A percentile compares a stretch with the other conserved stretches of the same genome.
Conservation (phyloP, 2,329 filamentous ascomycete species). For the Dichotomopilus funicola region DNA sequence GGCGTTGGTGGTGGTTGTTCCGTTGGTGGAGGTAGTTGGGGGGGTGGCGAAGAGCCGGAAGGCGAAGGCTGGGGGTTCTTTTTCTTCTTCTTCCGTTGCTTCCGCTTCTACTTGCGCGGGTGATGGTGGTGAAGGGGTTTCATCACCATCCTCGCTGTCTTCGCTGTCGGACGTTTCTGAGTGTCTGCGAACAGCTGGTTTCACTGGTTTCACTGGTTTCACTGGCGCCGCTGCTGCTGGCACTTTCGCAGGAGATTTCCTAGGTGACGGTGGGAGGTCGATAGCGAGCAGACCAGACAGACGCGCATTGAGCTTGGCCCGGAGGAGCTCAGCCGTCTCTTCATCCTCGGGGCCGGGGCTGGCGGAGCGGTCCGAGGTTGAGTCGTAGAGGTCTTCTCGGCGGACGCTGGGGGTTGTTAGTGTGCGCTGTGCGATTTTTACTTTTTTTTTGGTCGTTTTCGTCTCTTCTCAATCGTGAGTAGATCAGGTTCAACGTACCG, state of each 20-base stretch:
- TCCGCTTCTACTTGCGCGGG: background rate
- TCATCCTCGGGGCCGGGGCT: constrained; percentile 27
- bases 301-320: constrained; percentile 41
- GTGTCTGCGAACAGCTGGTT: background rate
- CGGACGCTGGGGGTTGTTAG: constrained; percentile 39
- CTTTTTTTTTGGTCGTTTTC: too few relatives aligned
- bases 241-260: background rate
- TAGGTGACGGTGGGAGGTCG: constrained; percentile 21
- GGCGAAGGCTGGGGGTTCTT: constrained; percentile 37
- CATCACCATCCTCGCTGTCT: constrained; percentile 22
- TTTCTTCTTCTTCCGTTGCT: constrained; percentile 7
- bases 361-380: constrained; percentile 29
- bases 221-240: background rate
- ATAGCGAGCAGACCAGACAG: constrained; percentile 43
- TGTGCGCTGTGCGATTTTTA: background rate
- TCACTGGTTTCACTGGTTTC: background rate
- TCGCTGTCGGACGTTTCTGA: constrained; percentile 6
- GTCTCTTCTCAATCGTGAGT: too few relatives aligned
- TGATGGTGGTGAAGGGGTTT: background rate
- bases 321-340: constrained; percentile 32
- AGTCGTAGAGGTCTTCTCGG: constrained; percentile 45
- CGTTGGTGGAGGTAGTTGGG: constrained; percentile 20
- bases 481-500: constrained; percentile 32
- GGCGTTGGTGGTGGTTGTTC: constrained; percentile 3
- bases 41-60: constrained; percentile 52